Evolutionary conservation across 306 rosid genomes (phyloP), one percentile per base, ranked within the genome.

Genomic region (Vicia villosa): DNA sequence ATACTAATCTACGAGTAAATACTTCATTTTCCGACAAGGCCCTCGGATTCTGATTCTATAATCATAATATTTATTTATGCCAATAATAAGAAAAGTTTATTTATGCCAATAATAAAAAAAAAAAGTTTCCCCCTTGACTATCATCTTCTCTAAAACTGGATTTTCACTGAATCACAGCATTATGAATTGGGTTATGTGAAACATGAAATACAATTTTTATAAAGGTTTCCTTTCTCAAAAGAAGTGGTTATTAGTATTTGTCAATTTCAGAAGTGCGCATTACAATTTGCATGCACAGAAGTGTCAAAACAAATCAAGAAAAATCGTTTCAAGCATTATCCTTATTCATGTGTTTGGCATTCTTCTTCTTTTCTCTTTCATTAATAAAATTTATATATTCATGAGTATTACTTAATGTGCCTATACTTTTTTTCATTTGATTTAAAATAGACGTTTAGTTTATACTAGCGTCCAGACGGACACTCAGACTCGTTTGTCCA

Each of bases 121-220:
- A 14, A 6, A 13, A 45, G n/a, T 45, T 45, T 45, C n/a, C 2
- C 6, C 10, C 7, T 45, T 45, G 20, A 60, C 63, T 21, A 5
- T 41, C 36, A 28, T 62, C 24, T 17, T 54, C 20, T 54, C 16
- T 15, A 37, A 66, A 42, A 3, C 55, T 7, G 58, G 19, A 69
- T 2, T 2, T 50, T 21, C 38, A 49, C 7, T 37, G 59, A 58
- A 5, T 40, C 60, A 8, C 52, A 58, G 0, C 47, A 43, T 50
- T 68, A 52, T 30, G 68, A 55, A 71, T 34, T 59, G 68, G 24
- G 67, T 52, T 52, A 52, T 26, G 34, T 77, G 41, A 52, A 59
- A 36, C 66, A 20, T 32, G 60, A 41, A 60, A 68, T 79, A 37
- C 52, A 41, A 45, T 40, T 58, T 65, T 51, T 16, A 1, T 22